Evolutionary conservation across 306 rosid genomes (phyloP).

Genomic region (Cucumis hystrix): DNA sequence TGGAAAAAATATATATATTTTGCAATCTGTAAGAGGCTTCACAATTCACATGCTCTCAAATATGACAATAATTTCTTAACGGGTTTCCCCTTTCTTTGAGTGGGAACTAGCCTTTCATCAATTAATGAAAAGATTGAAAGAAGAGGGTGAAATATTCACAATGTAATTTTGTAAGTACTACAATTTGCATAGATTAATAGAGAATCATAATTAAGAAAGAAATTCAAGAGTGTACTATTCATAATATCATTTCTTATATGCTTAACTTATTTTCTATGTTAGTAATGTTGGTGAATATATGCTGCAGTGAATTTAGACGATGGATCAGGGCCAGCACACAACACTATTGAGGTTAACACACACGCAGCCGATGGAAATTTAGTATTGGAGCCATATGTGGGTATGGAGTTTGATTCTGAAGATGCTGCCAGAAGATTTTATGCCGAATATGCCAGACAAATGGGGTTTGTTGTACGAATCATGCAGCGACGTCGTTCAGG

Average conservation of each 20-base stretch:
- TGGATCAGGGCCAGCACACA: slow-evolving; percentile 25
- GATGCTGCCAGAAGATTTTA: slow-evolving; percentile 64
- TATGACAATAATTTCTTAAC: background rate
- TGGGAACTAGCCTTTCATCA: background rate
- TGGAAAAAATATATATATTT: background rate
- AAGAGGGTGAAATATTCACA: background rate
- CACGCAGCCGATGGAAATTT: slow-evolving; percentile 36
- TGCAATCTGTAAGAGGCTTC: background rate
- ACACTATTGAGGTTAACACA: slow-evolving; percentile 29
- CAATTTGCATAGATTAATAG: background rate
- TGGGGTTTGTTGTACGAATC: slow-evolving; percentile 65
- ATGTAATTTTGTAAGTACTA: background rate
- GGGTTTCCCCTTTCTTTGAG: background rate
- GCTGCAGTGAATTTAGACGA: slow-evolving; percentile 47
- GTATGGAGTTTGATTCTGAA: slow-evolving; percentile 86
- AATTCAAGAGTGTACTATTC: background rate
- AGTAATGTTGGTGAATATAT: background rate
- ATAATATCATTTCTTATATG: background rate
- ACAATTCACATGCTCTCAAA: background rate
- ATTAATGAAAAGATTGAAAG: background rate
- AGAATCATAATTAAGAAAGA: background rate
- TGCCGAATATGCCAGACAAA: slow-evolving; percentile 56
- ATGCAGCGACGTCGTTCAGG: slow-evolving; percentile 90
- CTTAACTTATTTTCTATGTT: background rate
- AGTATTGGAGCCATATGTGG: slow-evolving; percentile 54